These are phyloP conservation scores for Aspergillus mulundensis DNA, from an alignment of 495 filamentous ascomycete genomes.

Conservation along the genomic window DNA sequence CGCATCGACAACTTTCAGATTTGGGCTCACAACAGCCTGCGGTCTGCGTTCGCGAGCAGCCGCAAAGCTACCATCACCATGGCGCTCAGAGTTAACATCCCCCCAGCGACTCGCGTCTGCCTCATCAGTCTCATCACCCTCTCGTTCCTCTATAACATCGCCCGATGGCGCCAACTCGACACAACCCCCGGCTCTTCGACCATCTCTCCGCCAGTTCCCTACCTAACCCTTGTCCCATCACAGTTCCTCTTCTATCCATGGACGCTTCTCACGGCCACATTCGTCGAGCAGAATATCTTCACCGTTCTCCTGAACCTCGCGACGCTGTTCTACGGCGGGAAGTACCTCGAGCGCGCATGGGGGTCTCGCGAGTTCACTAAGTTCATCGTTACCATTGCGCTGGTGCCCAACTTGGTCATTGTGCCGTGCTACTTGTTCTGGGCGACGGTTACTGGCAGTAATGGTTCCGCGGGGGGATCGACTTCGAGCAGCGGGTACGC, in stretches of 20 bases:
- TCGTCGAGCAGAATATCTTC: conserved; percentile 92
- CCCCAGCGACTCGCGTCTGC: conserved; percentile 79
- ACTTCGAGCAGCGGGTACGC: conserved; percentile 62
- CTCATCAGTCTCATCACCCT: conserved; percentile 70
- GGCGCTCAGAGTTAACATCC: conserved; percentile 85
- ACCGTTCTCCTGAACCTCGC: conserved; percentile 73
- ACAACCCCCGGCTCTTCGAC: conserved; percentile 43
- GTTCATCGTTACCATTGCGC: conserved; percentile 71
- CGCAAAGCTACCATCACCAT: conserved; percentile 44
- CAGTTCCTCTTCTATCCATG: conserved; percentile 83
- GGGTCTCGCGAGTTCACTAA: conserved; percentile 87
- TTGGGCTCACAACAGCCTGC: conserved; percentile 21
- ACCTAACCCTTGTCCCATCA: conserved; percentile 81
- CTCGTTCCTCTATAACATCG: conserved; percentile 74
- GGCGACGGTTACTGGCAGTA: conserved; percentile 65
- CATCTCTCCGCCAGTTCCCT: conserved; percentile 65
- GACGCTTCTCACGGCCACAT: conserved; percentile 80
- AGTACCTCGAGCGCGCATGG: conserved; percentile 96
- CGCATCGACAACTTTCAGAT: conserved; percentile 5
- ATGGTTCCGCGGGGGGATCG: not conserved
- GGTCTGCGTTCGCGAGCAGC: conserved; percentile 27
- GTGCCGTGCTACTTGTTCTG: conserved; percentile 69
- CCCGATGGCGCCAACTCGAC: conserved; percentile 58
- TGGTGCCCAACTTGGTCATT: conserved; percentile 75
- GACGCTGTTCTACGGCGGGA: conserved; percentile 88